Evolutionary conservation across 192 early-diverging fungal genomes (phyloP), one percentile per base, ranked within the genome.

Genomic region (Coemansia sp.): DNA sequence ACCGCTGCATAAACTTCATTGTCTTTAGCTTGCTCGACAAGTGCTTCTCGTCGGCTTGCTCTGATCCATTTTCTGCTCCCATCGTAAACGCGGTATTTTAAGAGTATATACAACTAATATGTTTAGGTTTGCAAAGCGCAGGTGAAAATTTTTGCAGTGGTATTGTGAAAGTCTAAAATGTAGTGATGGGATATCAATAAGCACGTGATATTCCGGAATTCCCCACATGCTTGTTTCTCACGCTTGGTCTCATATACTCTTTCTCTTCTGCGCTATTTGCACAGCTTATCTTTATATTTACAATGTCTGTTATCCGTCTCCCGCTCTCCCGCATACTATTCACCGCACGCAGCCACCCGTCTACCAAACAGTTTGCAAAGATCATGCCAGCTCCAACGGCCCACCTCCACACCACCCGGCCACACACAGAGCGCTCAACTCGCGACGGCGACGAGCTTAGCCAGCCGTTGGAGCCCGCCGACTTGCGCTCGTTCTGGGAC

Each of bases 1-100:
- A 73, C 48, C 77, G 77, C 65, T 68, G 64, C 77, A 80, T 80
- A 66, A 80, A 80, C 71, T 72, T 65, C 72, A 68, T 68, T 34
- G 51, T 37, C 47, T 68, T 62, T 20, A 67, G 71, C 42, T 67
- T 73, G 46, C 59, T 56, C 42, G 66, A 68, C 22, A 68, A 40
- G 31, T 68, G 51, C 66, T 60, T 68, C 20, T 21, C 49, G 10
- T 34, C 48, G 11, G 47, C 50, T 1, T n/a, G 28, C n/a, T 12
- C 42, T 26, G 23, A 15, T 17, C 22, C 37, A 15, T 37, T 58
- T 25, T 47, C 44, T 38, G 46, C 20, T 19, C 22, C 56, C 68
- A 69, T 69, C 25, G 60, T 38, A 31, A 34, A 34, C 31, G 8
- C 31, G 6, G 31, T 34, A 34, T 34, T 34, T 7, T 34, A 8